Evolutionary conservation across 83 land plant species (phyloP).

Genomic region (Thuja plicata): DNA sequence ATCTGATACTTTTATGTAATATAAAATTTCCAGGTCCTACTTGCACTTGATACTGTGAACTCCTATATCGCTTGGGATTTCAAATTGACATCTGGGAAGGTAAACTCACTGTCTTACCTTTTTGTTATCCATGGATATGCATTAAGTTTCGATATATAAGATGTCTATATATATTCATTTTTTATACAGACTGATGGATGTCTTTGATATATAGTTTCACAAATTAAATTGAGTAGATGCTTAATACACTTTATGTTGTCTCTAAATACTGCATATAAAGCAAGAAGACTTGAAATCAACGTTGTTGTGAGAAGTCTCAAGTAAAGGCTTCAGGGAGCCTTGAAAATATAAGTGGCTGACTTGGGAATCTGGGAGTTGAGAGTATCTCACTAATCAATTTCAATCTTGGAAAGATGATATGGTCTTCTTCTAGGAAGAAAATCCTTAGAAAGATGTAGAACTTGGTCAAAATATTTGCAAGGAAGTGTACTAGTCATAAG

Average conservation of each 20-base stretch:
- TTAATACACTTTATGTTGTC: background rate
- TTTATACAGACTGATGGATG: background rate
- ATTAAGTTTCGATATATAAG: background rate
- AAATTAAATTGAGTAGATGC: background rate
- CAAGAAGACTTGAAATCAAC: background rate
- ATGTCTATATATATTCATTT: background rate
- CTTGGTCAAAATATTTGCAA: background rate
- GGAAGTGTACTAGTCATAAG: no score
- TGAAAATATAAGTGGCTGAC: background rate
- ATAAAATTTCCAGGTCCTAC: slow-evolving; percentile 50
- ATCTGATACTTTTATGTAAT: background rate
- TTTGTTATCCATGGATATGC: background rate
- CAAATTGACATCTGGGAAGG: slow-evolving; percentile 84
- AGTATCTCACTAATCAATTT: background rate
- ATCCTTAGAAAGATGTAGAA: background rate
- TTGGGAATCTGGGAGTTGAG: background rate
- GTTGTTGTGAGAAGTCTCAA: background rate
- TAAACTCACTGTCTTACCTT: slow-evolving; percentile 18
- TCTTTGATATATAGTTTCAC: background rate
- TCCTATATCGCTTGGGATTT: slow-evolving; percentile 99
- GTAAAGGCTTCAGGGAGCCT: background rate
- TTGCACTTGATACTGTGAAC: slow-evolving; percentile 76
- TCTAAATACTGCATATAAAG: background rate
- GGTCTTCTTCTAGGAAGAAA: background rate
- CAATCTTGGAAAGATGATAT: background rate